These are phyloP conservation scores for Didymella glomerata DNA, from an alignment of 2,329 filamentous ascomycete species.

Conservation along the genomic window DNA sequence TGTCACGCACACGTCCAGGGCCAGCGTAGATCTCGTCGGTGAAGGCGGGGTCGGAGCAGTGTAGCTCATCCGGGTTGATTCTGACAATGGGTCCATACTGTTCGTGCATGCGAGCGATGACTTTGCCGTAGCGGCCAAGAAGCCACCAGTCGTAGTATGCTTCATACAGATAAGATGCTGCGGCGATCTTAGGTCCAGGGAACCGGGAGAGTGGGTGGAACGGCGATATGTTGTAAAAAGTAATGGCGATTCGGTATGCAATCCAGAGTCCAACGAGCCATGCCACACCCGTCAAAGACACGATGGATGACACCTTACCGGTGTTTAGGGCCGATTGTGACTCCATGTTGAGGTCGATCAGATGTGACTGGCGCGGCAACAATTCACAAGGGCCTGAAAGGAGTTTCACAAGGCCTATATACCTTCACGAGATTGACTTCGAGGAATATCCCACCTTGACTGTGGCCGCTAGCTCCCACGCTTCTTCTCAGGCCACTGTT, in stretches of 20 bases:
- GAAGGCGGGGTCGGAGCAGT: constrained; percentile 44
- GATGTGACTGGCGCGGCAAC: constrained; percentile 6
- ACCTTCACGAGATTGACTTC: constrained; percentile 7
- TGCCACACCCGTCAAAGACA: constrained; percentile 24
- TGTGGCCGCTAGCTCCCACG: constrained; percentile 9
- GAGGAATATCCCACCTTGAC: constrained; percentile 16
- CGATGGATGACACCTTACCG: constrained; percentile 19
- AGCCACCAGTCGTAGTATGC: constrained; percentile 42
- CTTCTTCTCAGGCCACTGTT: constrained; percentile 7
- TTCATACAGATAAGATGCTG: constrained; percentile 39
- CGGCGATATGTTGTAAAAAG: constrained; percentile 38
- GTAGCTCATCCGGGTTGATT: constrained; percentile 47
- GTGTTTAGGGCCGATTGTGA: constrained; percentile 24
- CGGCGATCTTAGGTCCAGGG: constrained; percentile 44
- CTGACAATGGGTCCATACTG: constrained; percentile 45
- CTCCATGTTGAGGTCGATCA: constrained; percentile 27
- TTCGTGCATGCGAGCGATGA: constrained; percentile 47
- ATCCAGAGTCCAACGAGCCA: constrained; percentile 32
- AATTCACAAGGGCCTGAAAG: constrained; percentile 14
- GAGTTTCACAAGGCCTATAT: constrained; percentile 29
- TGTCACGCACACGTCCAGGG: constrained; percentile 32
- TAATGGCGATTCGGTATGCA: constrained; percentile 28
- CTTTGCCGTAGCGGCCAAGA: constrained; percentile 45
- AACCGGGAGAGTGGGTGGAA: constrained; percentile 37
- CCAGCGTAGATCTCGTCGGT: constrained; percentile 47